Base-by-base conservation (phyloP, 1,284 basidiomycete species). In the Tilletia setariae region DNA sequence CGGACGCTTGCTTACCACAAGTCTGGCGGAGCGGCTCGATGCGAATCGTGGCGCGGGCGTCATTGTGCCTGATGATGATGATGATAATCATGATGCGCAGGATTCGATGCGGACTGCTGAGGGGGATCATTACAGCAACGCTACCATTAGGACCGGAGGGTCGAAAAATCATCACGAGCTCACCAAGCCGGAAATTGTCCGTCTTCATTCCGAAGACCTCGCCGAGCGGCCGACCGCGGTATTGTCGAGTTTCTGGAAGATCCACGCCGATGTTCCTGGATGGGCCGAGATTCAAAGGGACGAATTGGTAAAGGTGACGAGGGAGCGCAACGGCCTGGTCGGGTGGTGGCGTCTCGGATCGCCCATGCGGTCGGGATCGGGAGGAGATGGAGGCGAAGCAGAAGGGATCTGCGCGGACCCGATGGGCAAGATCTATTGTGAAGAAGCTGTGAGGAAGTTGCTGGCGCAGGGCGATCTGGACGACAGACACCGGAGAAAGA, bases 301-400 rank as follows among this genome's bases (percentile, higher is more conserved):
- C 35, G 67, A 59, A 6, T 49, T 72, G 1, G 71, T 76, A 2
- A 66, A 61, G 11, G 66, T 68, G 0, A 71, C 71, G 15, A 72
- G 69, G 64, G 69, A 71, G 65, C 53, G 65, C 44, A 67, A 71
- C 1, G 70, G 49, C 44, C 32, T 77, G n/a, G 72, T 76, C 28
- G 76, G 76, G 1, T 77, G 76, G 76, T 77, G 76, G 76, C 71
- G 73, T 2, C 53, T 76, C 0, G 76, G 76, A 30, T 70, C 69
- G 16, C 66, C 72, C 15, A 66, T 68, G 43, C 68, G 53, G 42
- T 35, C 68, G 32, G 63, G 64, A 1, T 70, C 70, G 2, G 76
- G 76, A 16, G 73, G 76, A 11, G 76, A 77, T 35, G 25, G 68
- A 28, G 75, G 75, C 9, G 73, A 70, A 6, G 70, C 75, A 1